Conservation (phyloP, 2,329 filamentous ascomycete genomes). For the Penicillium sp. region DNA sequence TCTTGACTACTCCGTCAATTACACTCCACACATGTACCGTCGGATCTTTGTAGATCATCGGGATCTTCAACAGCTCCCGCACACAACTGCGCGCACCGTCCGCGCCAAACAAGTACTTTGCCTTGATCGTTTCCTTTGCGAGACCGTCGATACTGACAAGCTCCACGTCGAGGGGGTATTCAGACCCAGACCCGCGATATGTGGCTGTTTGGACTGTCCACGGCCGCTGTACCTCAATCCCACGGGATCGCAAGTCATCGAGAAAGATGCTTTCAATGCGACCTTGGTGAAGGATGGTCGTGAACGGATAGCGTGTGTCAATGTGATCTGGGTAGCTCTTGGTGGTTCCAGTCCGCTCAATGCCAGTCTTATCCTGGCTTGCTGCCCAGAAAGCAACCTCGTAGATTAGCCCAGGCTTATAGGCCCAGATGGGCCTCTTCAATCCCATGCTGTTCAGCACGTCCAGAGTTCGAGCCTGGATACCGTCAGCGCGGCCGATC, state of each 20-base stretch:
- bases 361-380: not conserved
- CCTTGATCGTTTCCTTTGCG: too few relatives aligned
- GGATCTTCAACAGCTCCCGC: not conserved
- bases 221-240: too few relatives aligned
- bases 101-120: too few relatives aligned
- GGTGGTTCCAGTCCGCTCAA: not conserved
- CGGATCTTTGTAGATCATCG: conserved; percentile 2
- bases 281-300: not conserved
- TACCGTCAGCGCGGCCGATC: conserved; percentile 2
- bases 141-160: too few relatives aligned
- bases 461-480: conserved; percentile 2
- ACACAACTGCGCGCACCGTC: not conserved
- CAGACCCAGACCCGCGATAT: not conserved
- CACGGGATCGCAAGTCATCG: too few relatives aligned
- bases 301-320: conserved; percentile 2
- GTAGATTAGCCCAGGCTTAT: conserved; percentile 1
- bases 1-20: conserved; percentile 3
- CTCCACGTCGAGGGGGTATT: not conserved
- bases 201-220: too few relatives aligned
- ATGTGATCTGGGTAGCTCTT: conserved; percentile 1
- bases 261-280: conserved; percentile 1
- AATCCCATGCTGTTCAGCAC: conserved; percentile 2
- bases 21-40: conserved; percentile 1
- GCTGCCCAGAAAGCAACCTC: conserved; percentile 5
- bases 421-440: conserved; percentile 1